A percentile compares a stretch with the other conserved stretches of the same genome.
phyloP scores from a whole-genome alignment of 108 stramenopile species.

The Bacterosira constricta region DNA sequence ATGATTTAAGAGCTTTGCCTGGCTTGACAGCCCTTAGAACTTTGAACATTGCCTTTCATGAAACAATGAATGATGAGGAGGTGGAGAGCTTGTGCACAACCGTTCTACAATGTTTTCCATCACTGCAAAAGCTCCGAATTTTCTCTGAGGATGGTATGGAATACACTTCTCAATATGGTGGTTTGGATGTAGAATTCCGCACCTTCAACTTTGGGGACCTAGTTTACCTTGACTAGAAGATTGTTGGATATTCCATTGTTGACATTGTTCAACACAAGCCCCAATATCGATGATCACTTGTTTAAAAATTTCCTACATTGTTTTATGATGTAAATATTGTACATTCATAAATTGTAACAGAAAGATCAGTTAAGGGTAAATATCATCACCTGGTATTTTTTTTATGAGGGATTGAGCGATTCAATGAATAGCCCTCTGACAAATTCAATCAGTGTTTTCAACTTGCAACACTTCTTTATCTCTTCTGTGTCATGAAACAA shows the following conservation, averaged over 20 bases:
- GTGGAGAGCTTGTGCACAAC: conserved; percentile 22
- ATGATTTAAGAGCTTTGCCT: conserved; percentile 16
- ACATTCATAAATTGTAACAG: no score
- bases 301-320: no score
- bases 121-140: conserved; percentile 23
- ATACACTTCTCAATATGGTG: conserved; percentile 7
- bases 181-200: conserved; percentile 31
- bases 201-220: conserved; percentile 35
- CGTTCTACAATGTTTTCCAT: conserved; percentile 17
- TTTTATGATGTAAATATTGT: no score
- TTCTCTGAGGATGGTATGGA: conserved; percentile 38
- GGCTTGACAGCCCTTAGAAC: conserved; percentile 38
- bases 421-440: no score
- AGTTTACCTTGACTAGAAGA: conserved; percentile 26
- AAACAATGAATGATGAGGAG: conserved; percentile 13
- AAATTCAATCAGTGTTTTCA: no score
- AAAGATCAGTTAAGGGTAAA: no score
- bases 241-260: no score
- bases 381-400: no score
- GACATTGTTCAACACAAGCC: no score
- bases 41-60: conserved; percentile 38
- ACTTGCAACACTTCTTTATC: conserved; percentile 17
- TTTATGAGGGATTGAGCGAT: no score
- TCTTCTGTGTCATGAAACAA: neutral
- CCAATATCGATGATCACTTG: no score